These are phyloP conservation scores for Candida verbasci DNA, from an alignment of 805 yeast genomes.

Conservation along the genomic window DNA sequence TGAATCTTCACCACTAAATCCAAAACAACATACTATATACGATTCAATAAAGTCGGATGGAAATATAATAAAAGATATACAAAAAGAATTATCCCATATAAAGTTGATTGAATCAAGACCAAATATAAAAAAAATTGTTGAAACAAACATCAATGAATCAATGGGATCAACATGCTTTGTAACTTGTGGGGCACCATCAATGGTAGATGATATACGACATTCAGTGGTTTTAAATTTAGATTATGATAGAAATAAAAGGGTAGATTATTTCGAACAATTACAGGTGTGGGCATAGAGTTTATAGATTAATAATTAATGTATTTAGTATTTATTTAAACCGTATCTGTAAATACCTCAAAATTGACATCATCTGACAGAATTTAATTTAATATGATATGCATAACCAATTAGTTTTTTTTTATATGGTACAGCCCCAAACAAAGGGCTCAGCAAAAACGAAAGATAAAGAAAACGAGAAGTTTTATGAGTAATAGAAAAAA, in stretches of 20 bases:
- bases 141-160: constrained; percentile 31
- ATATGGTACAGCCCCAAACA: too few relatives aligned
- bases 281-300: constrained; percentile 54
- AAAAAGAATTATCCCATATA: constrained; percentile 23
- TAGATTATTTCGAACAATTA: constrained; percentile 69
- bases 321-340: neutral
- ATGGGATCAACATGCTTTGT: constrained; percentile 48
- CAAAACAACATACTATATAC: neutral
- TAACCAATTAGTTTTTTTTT: too few relatives aligned
- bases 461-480: too few relatives aligned
- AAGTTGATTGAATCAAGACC: constrained; percentile 48
- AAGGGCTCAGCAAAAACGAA: too few relatives aligned
- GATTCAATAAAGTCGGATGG: neutral
- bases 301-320: too few relatives aligned
- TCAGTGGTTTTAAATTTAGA: constrained; percentile 41
- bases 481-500: too few relatives aligned
- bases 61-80: constrained; percentile 17
- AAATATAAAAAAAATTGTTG: constrained; percentile 34
- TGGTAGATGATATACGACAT: constrained; percentile 55
- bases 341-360: neutral
- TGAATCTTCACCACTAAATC: neutral
- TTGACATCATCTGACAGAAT: too few relatives aligned
- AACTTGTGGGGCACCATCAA: constrained; percentile 59
- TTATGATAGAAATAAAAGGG: constrained; percentile 34
- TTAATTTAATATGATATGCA: too few relatives aligned